Conservation (phyloP, 306 rosid species). For the Luffa acutangula region DNA sequence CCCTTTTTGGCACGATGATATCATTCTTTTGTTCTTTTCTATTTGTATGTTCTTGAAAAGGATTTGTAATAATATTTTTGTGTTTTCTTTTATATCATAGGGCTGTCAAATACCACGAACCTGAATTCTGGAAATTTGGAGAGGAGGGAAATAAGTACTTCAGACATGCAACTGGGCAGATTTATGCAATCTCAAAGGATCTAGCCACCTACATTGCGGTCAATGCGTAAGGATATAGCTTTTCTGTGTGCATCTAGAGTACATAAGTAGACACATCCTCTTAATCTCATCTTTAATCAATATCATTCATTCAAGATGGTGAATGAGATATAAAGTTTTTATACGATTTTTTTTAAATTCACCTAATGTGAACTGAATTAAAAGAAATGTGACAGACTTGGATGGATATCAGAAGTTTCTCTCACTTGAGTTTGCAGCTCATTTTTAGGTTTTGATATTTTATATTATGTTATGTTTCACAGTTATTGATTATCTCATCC, state of each 20-base stretch:
- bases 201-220: slow-evolving; percentile 79
- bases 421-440: background rate
- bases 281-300: background rate
- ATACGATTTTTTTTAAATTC: background rate
- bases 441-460: background rate
- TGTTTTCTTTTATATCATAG: slow-evolving; percentile 20
- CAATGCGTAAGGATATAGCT: slow-evolving; percentile 53
- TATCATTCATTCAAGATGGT: background rate
- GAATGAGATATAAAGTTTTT: background rate
- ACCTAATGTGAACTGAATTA: background rate
- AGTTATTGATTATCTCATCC: background rate
- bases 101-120: slow-evolving; percentile 90
- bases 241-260: background rate
- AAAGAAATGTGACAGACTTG: background rate
- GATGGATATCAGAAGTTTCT: background rate
- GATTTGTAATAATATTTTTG: background rate
- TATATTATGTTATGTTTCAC: background rate
- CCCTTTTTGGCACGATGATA: background rate
- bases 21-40: background rate
- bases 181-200: slow-evolving; percentile 90
- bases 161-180: slow-evolving; percentile 98
- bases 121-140: slow-evolving; percentile 98
- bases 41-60: background rate
- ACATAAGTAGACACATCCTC: background rate
- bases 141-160: slow-evolving; percentile 96